A percentile compares a stretch with the other conserved stretches of the same genome.
These are phyloP conservation scores for Yamadazyma atmosphaerica DNA, from an alignment of 1,139 yeast species.

Conservation along the genomic window DNA sequence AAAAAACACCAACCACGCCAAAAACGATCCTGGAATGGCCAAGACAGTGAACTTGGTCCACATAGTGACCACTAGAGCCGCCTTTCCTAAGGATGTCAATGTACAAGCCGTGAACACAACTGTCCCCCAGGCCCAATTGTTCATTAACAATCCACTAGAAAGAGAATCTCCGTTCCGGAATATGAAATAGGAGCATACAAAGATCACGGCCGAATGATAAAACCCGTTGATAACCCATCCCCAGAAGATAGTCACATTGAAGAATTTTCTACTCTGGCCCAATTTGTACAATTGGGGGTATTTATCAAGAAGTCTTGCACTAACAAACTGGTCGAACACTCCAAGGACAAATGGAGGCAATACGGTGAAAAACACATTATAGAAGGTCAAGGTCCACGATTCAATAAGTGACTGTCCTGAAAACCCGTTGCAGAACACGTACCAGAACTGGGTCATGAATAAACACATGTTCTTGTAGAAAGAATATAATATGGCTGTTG, in stretches of 20 bases:
- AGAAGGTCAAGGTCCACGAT: slow-evolving; percentile 96
- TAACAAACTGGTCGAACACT: slow-evolving; percentile 93
- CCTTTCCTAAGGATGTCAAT: slow-evolving; percentile 89
- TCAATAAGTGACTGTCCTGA: slow-evolving; percentile 96
- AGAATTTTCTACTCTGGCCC: slow-evolving; percentile 86
- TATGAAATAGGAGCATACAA: slow-evolving; percentile 68
- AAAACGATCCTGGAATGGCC: slow-evolving; percentile 93
- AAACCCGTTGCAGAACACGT: slow-evolving; percentile 84
- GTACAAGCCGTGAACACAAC: slow-evolving; percentile 87
- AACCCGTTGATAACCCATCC: slow-evolving; percentile 97
- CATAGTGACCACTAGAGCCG: slow-evolving; percentile 85
- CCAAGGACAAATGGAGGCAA: slow-evolving; percentile 96
- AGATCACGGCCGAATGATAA: slow-evolving; percentile 86
- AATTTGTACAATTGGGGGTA: slow-evolving; percentile 91
- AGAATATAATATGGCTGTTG: slow-evolving; percentile 89
- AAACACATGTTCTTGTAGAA: slow-evolving; percentile 94
- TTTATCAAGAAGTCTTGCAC: slow-evolving; percentile 82
- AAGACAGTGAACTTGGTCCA: slow-evolving; percentile 93
- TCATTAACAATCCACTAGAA: slow-evolving; percentile 69
- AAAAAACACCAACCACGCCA: slow-evolving; percentile 80
- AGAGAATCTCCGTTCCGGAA: slow-evolving; percentile 69
- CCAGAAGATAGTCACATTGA: slow-evolving; percentile 93
- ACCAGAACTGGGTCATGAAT: slow-evolving; percentile 99
- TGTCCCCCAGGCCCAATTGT: slow-evolving; percentile 96
- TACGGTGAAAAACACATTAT: slow-evolving; percentile 94